These are phyloP conservation scores for Schizothecium vesticola DNA, from an alignment of 495 filamentous ascomycete genomes.

Conservation along the genomic window DNA sequence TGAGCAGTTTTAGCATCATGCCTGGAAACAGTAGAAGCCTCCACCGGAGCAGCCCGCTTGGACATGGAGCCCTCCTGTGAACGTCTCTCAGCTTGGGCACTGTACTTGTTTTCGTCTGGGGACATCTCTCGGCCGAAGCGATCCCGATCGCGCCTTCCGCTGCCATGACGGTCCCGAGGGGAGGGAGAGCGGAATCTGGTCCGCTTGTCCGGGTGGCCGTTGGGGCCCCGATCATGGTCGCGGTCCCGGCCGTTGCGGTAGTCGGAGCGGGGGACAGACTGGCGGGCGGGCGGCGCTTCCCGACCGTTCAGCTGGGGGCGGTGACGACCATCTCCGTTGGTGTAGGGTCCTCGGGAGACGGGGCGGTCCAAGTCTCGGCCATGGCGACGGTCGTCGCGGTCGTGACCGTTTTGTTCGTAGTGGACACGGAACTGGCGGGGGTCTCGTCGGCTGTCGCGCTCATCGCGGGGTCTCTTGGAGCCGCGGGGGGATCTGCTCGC, in stretches of 20 bases:
- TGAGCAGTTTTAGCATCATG: constrained; percentile 60
- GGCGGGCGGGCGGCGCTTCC: constrained; percentile 18
- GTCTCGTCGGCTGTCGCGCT: constrained; percentile 37
- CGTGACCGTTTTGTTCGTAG: constrained; percentile 49
- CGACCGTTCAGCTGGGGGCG: constrained; percentile 46
- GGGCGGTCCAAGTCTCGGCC: constrained; percentile 62
- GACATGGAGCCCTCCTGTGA: constrained; percentile 29
- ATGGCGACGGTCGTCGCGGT: constrained; percentile 44
- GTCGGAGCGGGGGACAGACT: constrained; percentile 12
- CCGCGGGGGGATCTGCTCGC: constrained; percentile 43
- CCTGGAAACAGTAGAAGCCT: constrained; percentile 42
- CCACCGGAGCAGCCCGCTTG: constrained; percentile 29
- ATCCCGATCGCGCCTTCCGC: constrained; percentile 35
- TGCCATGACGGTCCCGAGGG: constrained; percentile 44
- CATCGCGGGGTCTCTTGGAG: constrained; percentile 64
- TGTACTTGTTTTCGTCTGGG: constrained; percentile 29
- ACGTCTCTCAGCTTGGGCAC: constrained; percentile 42
- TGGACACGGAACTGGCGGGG: constrained; percentile 55
- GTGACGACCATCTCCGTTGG: constrained; percentile 35
- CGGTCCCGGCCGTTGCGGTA: constrained; percentile 17
- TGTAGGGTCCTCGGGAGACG: constrained; percentile 43
- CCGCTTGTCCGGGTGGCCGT: constrained; percentile 53
- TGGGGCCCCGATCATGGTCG: constrained; percentile 30
- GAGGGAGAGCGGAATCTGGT: constrained; percentile 65
- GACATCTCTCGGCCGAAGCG: constrained; percentile 13